Conservation (phyloP, 2,329 filamentous ascomycete species). For the Xylogone sp. region DNA sequence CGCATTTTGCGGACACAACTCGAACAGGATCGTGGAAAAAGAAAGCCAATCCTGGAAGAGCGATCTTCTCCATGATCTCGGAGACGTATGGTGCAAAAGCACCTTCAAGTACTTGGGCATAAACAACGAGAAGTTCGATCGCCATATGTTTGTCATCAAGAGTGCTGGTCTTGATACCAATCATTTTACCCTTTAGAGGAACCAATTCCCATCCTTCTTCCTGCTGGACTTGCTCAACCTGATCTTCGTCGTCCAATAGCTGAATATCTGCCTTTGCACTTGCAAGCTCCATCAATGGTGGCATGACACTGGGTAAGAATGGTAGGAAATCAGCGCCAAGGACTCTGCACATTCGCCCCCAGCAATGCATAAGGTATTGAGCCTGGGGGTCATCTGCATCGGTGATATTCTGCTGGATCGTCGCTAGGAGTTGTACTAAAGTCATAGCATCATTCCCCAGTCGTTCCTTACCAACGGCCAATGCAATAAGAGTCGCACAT, state of each 20-base stretch:
- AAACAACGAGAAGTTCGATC: conserved; percentile 97
- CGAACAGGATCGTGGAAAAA: conserved; percentile 99
- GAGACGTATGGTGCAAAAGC: conserved; percentile 88
- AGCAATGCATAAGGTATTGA: conserved; percentile 97
- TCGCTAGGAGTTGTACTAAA: conserved; percentile 81
- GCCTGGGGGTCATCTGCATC: conserved; percentile 94
- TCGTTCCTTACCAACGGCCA: conserved; percentile 90
- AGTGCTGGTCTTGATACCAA: conserved; percentile 94
- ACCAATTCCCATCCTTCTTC: conserved; percentile 98
- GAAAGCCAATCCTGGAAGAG: conserved; percentile 88
- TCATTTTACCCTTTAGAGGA: conserved; percentile 94
- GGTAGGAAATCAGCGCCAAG: conserved; percentile 87
- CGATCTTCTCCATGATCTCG: conserved; percentile 95
- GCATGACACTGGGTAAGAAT: conserved; percentile 91
- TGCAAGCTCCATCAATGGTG: conserved; percentile 84
- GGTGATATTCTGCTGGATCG: conserved; percentile 80
- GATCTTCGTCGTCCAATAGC: conserved; percentile 89
- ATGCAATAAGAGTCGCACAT: conserved; percentile 90
- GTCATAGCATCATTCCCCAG: conserved; percentile 85
- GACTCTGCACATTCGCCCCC: conserved; percentile 97
- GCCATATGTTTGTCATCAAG: conserved; percentile 99
- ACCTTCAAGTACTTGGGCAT: conserved; percentile 91
- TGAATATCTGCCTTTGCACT: conserved; percentile 97
- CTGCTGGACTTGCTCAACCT: conserved; percentile 86
- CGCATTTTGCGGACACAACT: conserved; percentile 89